Evolutionary conservation across 371 early-diverging fungal genomes (phyloP).

Genomic region (Thermomucor indicae-seudaticae): DNA sequence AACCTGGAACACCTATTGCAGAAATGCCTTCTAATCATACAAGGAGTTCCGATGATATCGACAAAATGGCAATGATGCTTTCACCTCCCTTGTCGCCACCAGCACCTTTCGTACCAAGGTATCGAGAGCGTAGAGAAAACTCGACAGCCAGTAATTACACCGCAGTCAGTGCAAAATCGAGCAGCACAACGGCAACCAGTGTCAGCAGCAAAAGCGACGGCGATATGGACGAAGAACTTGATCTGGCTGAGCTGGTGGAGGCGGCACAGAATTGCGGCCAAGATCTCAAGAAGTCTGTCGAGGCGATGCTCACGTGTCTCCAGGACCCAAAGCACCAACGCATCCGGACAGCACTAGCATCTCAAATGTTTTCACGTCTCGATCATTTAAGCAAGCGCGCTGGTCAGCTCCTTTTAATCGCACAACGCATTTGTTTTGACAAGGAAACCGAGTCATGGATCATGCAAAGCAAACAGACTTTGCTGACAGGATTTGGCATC

Average conservation of each 20-base stretch:
- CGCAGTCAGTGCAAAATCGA: neutral
- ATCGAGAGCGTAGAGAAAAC: constrained; percentile 4
- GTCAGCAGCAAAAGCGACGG: neutral
- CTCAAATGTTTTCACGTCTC: constrained; percentile 47
- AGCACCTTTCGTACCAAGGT: neutral
- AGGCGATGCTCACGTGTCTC: constrained; percentile 19
- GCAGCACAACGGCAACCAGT: neutral
- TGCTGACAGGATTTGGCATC: constrained; percentile 61
- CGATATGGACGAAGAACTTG: constrained; percentile 13
- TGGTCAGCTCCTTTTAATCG: constrained; percentile 21
- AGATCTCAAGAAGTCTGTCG: constrained; percentile 22
- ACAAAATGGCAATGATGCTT: neutral
- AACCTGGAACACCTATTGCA: constrained; percentile 2
- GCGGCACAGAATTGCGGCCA: too few species aligned
- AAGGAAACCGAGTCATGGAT: neutral
- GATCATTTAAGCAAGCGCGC: constrained; percentile 36
- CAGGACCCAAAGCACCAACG: neutral
- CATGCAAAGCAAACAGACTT: constrained; percentile 21
- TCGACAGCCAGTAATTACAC: constrained; percentile 5
- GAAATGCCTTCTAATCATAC: neutral
- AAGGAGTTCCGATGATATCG: constrained; percentile 1
- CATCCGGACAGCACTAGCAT: constrained; percentile 11
- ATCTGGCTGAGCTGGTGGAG: constrained; percentile 17
- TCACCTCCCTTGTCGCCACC: neutral
- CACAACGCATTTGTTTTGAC: constrained; percentile 25